Conservation (phyloP, 305 asterid species). For the Fraxinus ornus region DNA sequence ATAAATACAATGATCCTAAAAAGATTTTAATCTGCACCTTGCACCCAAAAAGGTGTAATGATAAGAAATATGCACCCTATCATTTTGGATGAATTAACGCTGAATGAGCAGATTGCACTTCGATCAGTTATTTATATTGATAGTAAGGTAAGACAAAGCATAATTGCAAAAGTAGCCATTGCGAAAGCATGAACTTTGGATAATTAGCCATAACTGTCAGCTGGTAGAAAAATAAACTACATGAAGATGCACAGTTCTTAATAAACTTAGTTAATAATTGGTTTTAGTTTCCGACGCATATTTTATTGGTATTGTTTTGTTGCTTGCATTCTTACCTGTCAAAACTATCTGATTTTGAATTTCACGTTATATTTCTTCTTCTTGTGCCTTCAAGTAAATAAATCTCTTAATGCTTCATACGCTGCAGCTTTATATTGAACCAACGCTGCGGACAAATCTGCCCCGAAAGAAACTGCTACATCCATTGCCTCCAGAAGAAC, state of each 20-base stretch:
- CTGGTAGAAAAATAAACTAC: neutral
- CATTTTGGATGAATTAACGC: neutral
- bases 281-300: neutral
- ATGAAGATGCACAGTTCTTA: neutral
- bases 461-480: constrained; percentile 65
- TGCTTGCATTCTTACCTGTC: neutral
- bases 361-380: constrained; percentile 14
- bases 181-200: neutral
- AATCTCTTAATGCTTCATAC: neutral
- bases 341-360: neutral
- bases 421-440: constrained; percentile 77
- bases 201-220: neutral
- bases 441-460: constrained; percentile 65
- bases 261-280: neutral
- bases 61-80: neutral
- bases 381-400: neutral
- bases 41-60: neutral
- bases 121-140: neutral
- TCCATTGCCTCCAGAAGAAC: constrained; percentile 65
- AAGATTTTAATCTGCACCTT: neutral
- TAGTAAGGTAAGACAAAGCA: neutral
- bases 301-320: neutral
- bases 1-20: neutral
- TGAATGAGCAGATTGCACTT: neutral
- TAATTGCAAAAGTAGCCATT: neutral